These are phyloP conservation scores for Globisporangium megalacanthum DNA, from an alignment of 352 stramenopile species.

Conservation along the genomic window DNA sequence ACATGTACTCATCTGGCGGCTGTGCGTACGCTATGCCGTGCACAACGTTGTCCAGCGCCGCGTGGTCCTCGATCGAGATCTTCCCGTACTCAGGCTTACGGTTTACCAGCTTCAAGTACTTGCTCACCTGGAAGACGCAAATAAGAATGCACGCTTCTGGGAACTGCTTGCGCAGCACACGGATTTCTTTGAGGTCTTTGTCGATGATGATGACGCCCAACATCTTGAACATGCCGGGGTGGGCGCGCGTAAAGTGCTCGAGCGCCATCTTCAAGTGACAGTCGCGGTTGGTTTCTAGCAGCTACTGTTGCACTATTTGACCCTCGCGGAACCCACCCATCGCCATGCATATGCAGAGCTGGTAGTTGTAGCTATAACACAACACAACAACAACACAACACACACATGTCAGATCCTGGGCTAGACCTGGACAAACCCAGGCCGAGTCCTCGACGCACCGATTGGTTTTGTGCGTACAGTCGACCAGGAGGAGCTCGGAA, in stretches of 20 bases:
- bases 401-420: conserved; percentile 1
- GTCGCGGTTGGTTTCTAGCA: conserved; percentile 15
- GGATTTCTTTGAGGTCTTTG: conserved; percentile 25
- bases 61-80: conserved; percentile 5
- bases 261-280: conserved; percentile 18
- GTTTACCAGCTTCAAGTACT: conserved; percentile 11
- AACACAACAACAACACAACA: no score
- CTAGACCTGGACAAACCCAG: no score
- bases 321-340: conserved; percentile 15
- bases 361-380: conserved; percentile 23
- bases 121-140: conserved; percentile 23
- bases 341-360: conserved; percentile 14
- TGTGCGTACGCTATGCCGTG: conserved; percentile 10
- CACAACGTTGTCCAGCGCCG: conserved; percentile 4
- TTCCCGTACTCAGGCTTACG: conserved; percentile 14
- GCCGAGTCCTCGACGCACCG: conserved; percentile 3
- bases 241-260: conserved; percentile 9
- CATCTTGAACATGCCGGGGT: conserved; percentile 7
- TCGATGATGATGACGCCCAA: conserved; percentile 20
- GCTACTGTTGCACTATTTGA: conserved; percentile 10
- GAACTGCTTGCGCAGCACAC: conserved; percentile 12
- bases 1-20: conserved; percentile 3
- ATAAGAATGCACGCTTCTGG: conserved; percentile 12
- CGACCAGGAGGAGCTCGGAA: conserved; percentile 9
- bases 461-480: conserved; percentile 21